Base-by-base conservation (phyloP, 106 monocot species). In the Allium fistulosum region DNA sequence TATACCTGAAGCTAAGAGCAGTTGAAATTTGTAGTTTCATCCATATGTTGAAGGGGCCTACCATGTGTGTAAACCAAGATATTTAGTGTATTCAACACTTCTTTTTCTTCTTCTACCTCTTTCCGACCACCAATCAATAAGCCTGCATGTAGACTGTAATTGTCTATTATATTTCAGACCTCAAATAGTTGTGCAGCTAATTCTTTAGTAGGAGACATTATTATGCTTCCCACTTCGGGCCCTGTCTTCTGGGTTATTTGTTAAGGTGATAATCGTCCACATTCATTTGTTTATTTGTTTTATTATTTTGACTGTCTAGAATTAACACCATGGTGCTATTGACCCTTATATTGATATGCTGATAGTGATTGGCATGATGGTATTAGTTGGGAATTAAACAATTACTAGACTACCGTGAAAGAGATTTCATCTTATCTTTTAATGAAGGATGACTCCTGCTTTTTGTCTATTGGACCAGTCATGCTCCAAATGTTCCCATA, bases 11-110 rank as follows among this genome's bases (percentile, higher is more conserved):
- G 86, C 58, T 92, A 81, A 26, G 92, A 86, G 65, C 96, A 97
- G 17, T 97, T 92, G 73, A 97, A 97, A 68, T 97, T 88, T n/a
- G 88, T 79, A 9, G 92, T 96, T 68, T 97, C 96, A 27, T 92
- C 77, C 92, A 97, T 88, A 77, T 97, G 96, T 69, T 97, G 92
- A 26, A 92, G 88, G 51, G 92, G 87, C 59, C 96, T 81, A 57
- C 96, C 92, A 60, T 91, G 96, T 7, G 96, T 96, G 69, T 92
- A 96, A 11, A 92, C 79, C 72, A 96, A 80, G 37, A 96, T 86
- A 62, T 96, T 96, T 48, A 96, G 60, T 70, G 10, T 65, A 78
- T 61, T 88, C 46, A 96, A 78, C 18, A 82, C 67, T 68, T 86
- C 86, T 73, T 92, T 96, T 81, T 96, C 96, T 59, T 71, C 80